Evolutionary conservation across 2,329 filamentous ascomycete species (phyloP).

Genomic region (Colletotrichum sp.): DNA sequence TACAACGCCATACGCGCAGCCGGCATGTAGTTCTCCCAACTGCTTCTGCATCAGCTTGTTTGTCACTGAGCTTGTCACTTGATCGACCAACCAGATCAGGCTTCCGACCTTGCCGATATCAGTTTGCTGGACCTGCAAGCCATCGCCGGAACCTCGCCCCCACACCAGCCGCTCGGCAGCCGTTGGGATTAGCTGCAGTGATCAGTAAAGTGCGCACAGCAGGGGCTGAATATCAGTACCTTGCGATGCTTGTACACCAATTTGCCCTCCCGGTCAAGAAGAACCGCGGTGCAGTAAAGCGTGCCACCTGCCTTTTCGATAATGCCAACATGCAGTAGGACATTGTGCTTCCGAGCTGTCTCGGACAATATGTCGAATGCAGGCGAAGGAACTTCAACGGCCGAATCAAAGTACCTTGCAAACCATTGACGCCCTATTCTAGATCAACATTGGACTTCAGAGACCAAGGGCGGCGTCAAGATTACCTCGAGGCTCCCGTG

Average conservation of each 20-base stretch:
- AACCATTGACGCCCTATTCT: conserved; percentile 43
- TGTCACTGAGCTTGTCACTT: not conserved
- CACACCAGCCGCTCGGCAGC: conserved; percentile 45
- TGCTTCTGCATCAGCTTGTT: not conserved
- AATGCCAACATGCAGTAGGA: conserved; percentile 42
- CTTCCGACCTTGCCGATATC: conserved; percentile 45
- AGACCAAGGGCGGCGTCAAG: not conserved
- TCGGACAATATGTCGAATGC: conserved; percentile 37
- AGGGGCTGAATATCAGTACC: conserved; percentile 23
- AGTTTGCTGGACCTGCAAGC: conserved; percentile 41
- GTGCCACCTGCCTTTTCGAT: conserved; percentile 46
- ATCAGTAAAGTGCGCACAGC: not conserved
- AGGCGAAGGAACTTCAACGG: conserved; percentile 41
- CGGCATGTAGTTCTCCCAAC: conserved; percentile 51
- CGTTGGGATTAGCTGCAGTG: conserved; percentile 37
- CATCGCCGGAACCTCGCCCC: conserved; percentile 50
- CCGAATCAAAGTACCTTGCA: conserved; percentile 42
- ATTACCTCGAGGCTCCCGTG: conserved; percentile 41
- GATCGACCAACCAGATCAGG: conserved; percentile 36
- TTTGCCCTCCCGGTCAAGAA: conserved; percentile 39
- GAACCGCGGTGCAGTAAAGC: conserved; percentile 43
- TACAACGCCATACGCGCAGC: conserved; percentile 45
- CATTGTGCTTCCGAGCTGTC: conserved; percentile 36
- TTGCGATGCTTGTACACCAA: conserved; percentile 43
- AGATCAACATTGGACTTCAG: not conserved